These are phyloP conservation scores for Periglandula ipomoeae DNA, from an alignment of 2,329 filamentous ascomycete species.

Conservation along the genomic window DNA sequence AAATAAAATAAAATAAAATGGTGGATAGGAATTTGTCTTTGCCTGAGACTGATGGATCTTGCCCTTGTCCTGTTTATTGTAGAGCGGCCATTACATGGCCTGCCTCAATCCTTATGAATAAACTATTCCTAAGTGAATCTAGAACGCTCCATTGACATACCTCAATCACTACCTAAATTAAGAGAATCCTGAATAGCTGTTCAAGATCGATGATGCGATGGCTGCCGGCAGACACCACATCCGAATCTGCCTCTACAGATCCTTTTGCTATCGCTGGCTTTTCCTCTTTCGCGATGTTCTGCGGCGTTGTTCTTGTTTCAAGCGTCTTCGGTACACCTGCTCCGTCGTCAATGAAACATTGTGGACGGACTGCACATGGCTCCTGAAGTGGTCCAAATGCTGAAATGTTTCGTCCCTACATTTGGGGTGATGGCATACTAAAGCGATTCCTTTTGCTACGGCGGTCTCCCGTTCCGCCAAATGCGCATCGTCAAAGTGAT, in stretches of 20 bases:
- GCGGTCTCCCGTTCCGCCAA: too few relatives aligned
- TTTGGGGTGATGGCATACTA: too few relatives aligned
- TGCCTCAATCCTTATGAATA: constrained; percentile 11
- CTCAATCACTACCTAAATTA: too few relatives aligned
- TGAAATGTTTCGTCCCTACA: too few relatives aligned
- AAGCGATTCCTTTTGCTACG: too few relatives aligned
- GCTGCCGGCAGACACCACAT: too few relatives aligned
- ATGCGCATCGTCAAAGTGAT: neutral
- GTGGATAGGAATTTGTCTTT: neutral
- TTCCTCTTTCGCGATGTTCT: neutral
- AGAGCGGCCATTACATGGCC: constrained; percentile 15
- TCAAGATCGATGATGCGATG: too few relatives aligned
- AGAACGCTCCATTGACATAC: too few relatives aligned
- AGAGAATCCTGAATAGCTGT: constrained; percentile 14
- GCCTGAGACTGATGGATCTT: constrained; percentile 4
- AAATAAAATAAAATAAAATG: too few relatives aligned
- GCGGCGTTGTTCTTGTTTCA: neutral
- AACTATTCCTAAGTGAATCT: constrained; percentile 13
- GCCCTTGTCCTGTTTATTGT: constrained; percentile 13
- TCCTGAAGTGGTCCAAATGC: neutral
- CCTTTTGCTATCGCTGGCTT: too few relatives aligned
- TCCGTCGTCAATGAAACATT: neutral
- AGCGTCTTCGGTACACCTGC: neutral
- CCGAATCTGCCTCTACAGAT: too few relatives aligned
- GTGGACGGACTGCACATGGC: neutral